Percentiles rank a stretch among this genome's conserved stretches.
Conservation (phyloP, 2,329 filamentous ascomycete genomes). For the Diaporthe sp. region DNA sequence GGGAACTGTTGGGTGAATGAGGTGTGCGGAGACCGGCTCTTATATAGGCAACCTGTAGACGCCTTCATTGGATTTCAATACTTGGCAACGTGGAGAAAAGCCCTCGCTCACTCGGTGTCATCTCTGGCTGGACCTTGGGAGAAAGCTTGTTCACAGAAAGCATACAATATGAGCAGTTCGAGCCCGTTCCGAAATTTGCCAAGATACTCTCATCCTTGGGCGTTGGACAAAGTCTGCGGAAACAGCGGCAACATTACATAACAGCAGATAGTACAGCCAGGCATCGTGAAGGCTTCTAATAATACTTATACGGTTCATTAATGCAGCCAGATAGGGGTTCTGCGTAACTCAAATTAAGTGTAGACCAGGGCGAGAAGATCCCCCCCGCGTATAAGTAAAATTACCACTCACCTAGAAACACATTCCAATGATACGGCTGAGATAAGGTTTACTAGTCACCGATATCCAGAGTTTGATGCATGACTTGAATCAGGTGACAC, state of each 20-base stretch:
- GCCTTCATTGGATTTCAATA: neutral
- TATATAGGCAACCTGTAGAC: neutral
- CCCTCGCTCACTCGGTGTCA: neutral
- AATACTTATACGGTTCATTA: neutral
- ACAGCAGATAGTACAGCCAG: neutral
- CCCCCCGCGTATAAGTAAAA: neutral
- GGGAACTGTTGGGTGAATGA: accelerated
- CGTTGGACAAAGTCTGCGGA: neutral
- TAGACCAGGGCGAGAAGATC: neutral
- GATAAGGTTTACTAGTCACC: slow-evolving; percentile 3
- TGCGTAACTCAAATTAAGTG: slow-evolving; percentile 5
- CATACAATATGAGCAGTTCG: neutral
- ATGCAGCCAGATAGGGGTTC: slow-evolving; percentile 4
- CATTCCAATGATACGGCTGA: neutral
- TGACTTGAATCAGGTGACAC: neutral
- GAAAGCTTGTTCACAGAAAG: neutral
- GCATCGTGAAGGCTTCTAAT: neutral
- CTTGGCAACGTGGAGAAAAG: neutral
- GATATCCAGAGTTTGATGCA: neutral
- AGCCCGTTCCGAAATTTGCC: neutral
- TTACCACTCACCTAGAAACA: neutral
- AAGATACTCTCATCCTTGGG: neutral
- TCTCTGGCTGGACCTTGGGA: neutral
- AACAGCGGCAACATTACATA: neutral
- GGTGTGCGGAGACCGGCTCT: neutral